Base-by-base conservation (phyloP, 2,329 filamentous ascomycete genomes). In the Paecilomyces dactylethromorphus region DNA sequence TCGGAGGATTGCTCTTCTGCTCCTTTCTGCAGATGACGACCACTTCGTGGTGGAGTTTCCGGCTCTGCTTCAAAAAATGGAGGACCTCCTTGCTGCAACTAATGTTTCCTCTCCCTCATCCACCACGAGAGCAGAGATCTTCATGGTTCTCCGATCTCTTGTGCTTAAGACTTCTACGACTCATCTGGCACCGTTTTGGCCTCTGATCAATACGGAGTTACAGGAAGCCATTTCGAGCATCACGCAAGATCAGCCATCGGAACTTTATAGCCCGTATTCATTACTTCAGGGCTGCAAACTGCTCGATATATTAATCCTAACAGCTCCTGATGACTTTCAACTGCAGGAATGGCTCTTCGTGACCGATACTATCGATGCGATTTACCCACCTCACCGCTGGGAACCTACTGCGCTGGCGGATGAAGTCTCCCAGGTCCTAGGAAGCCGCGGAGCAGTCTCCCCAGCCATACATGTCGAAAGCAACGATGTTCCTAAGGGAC, bases 271-370 rank as follows among this genome's bases (percentile, higher is more conserved):
- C 68, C 89, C 91, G 64, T 78, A 85, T 2, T 87, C 89, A 2
- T 79, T 97, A 15, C 78, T 99, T 2, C 93, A 99, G 72, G 92
- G 92, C 0, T 97, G 92, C 77, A 99, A 97, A 71, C 82, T 99
- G 2, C 82, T 99, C 3, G 94, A 99, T 69, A 80, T 92, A 21
- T 81, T 99, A n/a, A 83, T 97, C 13, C 87, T 91, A 51, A 81
- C 92, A 7, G 88, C 90, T 3, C 93, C 92, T 0, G 94, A 99
- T 65, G 94, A 99, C 72, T 99, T 97, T 76, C 94, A 97, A 74
- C 84, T 97, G n/a, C 89, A 96, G 68, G 91, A 97, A 78, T 99
- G 94, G 94, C 84, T 97, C 3, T 99, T 96, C 73, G 87, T 99
- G 58, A 96, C 92, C 1, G 94, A 99, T 74, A 97, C 93, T 13